Evolutionary conservation across 495 filamentous ascomycete genomes (phyloP).

Genomic region (Astrocystis sublimbata): DNA sequence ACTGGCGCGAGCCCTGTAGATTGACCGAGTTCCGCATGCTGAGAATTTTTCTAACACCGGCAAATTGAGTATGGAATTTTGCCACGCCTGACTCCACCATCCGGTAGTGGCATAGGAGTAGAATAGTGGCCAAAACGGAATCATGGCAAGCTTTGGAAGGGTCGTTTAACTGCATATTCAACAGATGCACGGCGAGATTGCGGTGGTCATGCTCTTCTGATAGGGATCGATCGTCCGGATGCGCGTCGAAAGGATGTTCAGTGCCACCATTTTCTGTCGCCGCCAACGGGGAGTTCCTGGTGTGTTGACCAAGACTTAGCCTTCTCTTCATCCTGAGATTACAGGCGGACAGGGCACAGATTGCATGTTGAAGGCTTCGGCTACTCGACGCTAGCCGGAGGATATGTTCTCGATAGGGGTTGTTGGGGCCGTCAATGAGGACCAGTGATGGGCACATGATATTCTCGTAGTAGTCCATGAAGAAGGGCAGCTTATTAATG

Average conservation of each 20-base stretch:
- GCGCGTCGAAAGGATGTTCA: conserved; percentile 33
- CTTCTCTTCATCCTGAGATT: conserved; percentile 69
- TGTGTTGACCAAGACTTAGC: conserved; percentile 54
- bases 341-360: conserved; percentile 85
- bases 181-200: conserved; percentile 72
- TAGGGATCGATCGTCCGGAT: conserved; percentile 51
- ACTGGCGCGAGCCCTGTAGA: conserved; percentile 66
- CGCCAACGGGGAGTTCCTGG: conserved; percentile 38
- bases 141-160: conserved; percentile 73
- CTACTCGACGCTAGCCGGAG: conserved; percentile 75
- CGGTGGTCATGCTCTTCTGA: conserved; percentile 84
- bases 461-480: conserved; percentile 80
- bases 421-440: conserved; percentile 78
- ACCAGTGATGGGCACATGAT: conserved; percentile 90
- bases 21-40: conserved; percentile 69
- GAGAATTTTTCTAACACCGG: conserved; percentile 89
- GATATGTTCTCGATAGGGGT: conserved; percentile 85
- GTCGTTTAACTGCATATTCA: conserved; percentile 82
- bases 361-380: conserved; percentile 83
- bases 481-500: conserved; percentile 59
- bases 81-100: conserved; percentile 90
- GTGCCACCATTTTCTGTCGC: conserved; percentile 33
- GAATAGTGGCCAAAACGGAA: conserved; percentile 82
- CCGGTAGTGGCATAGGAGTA: conserved; percentile 88
- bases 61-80: conserved; percentile 91